Percentiles rank a stretch among this genome's conserved stretches.
Evolutionary conservation across 768 basidiomycete species (phyloP).

Genomic region (Cyathus striatus): DNA sequence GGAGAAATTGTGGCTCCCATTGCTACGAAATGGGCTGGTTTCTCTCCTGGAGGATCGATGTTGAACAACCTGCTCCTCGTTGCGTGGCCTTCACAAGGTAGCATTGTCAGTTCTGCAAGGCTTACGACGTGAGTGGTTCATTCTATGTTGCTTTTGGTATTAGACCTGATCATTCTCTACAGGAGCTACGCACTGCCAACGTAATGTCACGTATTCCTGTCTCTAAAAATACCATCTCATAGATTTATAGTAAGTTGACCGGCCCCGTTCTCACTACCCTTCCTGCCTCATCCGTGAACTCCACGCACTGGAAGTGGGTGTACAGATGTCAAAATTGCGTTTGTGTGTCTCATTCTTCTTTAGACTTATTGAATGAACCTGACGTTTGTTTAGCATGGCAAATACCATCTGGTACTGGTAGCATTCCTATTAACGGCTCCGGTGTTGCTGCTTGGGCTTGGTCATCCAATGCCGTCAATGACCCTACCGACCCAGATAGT

Average conservation of each 20-base stretch:
- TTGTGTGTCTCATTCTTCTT: conserved; percentile 31
- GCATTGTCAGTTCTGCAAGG: conserved; percentile 48
- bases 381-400: conserved; percentile 28
- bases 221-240: not conserved
- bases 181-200: conserved; percentile 49
- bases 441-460: conserved; percentile 50
- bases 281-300: conserved; percentile 43
- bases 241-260: conserved; percentile 27
- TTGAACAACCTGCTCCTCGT: conserved; percentile 49
- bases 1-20: conserved; percentile 58
- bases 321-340: conserved; percentile 66
- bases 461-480: conserved; percentile 35
- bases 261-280: conserved; percentile 52
- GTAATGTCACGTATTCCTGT: conserved; percentile 20
- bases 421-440: conserved; percentile 25
- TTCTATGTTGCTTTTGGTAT: not conserved
- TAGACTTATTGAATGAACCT: not conserved
- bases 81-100: conserved; percentile 52
- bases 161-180: conserved; percentile 1
- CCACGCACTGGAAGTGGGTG: conserved; percentile 66
- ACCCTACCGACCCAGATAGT: conserved; percentile 44
- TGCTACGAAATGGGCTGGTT: conserved; percentile 51
- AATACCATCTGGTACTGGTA: conserved; percentile 25
- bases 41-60: conserved; percentile 51
- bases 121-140: conserved; percentile 41